These are phyloP conservation scores for Xylariaceae sp. DNA, from an alignment of 2,329 filamentous ascomycete species.

Conservation along the genomic window DNA sequence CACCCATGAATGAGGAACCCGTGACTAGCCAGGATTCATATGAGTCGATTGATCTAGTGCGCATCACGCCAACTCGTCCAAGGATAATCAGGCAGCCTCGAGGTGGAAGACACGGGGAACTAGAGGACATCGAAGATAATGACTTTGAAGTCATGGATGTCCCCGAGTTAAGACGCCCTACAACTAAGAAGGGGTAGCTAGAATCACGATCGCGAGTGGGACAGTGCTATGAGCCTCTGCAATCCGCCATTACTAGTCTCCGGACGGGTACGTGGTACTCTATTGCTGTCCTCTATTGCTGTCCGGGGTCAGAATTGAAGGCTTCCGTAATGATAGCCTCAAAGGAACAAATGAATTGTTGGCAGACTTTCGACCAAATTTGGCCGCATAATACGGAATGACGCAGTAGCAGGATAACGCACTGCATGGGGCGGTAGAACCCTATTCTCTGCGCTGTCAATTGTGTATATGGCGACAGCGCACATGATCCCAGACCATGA, in stretches of 20 bases:
- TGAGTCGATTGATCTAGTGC: background rate
- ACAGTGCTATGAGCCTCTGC: constrained; percentile 7
- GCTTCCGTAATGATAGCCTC: too few species aligned
- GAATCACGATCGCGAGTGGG: constrained; percentile 2
- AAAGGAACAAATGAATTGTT: too few species aligned
- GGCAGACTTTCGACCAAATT: too few species aligned
- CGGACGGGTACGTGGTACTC: too few species aligned
- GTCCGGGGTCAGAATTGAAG: too few species aligned
- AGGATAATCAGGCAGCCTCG: constrained; percentile 4
- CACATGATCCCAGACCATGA: background rate
- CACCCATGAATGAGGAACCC: constrained; percentile 13
- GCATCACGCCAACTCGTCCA: background rate
- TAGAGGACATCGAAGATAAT: constrained; percentile 30
- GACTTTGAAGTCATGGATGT: constrained; percentile 37
- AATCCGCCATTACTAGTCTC: too few species aligned
- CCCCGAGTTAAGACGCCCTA: constrained; percentile 20
- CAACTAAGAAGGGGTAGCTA: constrained; percentile 15
- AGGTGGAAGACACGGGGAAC: constrained; percentile 7
- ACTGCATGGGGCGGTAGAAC: too few species aligned
- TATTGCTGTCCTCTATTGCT: too few species aligned
- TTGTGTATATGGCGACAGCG: too few species aligned
- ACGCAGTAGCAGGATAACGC: too few species aligned
- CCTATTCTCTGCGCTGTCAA: too few species aligned
- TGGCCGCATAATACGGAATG: too few species aligned
- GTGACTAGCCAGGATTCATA: background rate